Evolutionary conservation across 1,139 yeast genomes (phyloP).

Genomic region (Casaregolazyma lundiana): DNA sequence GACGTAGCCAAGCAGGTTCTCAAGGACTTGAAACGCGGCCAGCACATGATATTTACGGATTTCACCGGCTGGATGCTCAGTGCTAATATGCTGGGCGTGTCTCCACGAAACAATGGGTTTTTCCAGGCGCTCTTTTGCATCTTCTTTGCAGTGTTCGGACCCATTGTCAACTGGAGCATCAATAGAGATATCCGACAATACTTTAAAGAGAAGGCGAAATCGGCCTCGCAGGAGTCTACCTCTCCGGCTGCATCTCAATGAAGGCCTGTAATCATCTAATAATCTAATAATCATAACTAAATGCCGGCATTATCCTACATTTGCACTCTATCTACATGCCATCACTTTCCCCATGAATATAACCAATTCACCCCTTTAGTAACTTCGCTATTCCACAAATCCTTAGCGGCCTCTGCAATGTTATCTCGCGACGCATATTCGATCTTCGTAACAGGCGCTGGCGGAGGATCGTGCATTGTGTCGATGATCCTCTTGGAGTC

Average conservation of each 20-base stretch:
- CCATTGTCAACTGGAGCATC: conserved; percentile 54
- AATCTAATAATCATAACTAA: too few species aligned
- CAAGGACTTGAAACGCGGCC: conserved; percentile 55
- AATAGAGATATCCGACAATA: conserved; percentile 51
- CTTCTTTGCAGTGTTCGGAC: conserved; percentile 57
- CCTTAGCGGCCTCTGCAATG: conserved; percentile 61
- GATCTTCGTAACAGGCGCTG: conserved; percentile 24
- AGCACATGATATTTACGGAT: conserved; percentile 77
- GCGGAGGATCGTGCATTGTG: conserved; percentile 33
- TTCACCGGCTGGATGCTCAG: conserved; percentile 78
- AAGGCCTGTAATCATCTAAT: not conserved
- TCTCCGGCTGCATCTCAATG: not conserved
- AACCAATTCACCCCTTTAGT: conserved; percentile 61
- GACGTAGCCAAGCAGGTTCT: conserved; percentile 62
- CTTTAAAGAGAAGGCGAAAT: conserved; percentile 32
- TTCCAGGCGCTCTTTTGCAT: conserved; percentile 36
- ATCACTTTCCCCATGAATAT: conserved; percentile 35
- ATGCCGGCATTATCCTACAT: too few species aligned
- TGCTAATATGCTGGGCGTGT: conserved; percentile 61
- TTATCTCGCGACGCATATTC: conserved; percentile 44
- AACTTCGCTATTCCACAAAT: conserved; percentile 79
- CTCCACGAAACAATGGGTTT: conserved; percentile 60
- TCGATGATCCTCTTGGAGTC: conserved; percentile 48
- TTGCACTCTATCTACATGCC: too few species aligned
- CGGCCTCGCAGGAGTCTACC: not conserved